These are phyloP conservation scores for Alternaria solani DNA, from an alignment of 2,329 filamentous ascomycete genomes.

Conservation along the genomic window DNA sequence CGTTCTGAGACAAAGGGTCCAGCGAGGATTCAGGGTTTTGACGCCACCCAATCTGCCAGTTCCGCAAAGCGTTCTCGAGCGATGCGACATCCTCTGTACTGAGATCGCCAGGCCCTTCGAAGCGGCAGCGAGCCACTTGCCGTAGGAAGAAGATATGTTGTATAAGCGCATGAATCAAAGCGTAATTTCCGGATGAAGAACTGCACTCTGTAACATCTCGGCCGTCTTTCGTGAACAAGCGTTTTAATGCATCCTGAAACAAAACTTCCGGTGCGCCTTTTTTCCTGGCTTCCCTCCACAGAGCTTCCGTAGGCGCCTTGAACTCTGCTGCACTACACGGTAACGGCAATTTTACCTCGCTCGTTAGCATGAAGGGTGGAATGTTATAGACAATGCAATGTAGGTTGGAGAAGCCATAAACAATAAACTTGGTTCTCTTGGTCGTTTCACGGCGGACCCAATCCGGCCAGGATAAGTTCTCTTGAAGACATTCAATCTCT, in stretches of 20 bases:
- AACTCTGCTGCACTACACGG: conserved; percentile 64
- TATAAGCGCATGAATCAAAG: conserved; percentile 74
- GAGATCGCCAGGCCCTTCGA: conserved; percentile 43
- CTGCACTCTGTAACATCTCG: conserved; percentile 43
- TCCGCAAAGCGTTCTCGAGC: conserved; percentile 55
- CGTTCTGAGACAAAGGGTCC: conserved; percentile 63
- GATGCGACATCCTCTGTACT: conserved; percentile 52
- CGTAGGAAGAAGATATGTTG: conserved; percentile 77
- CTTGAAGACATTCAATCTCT: conserved; percentile 62
- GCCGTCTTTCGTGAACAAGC: conserved; percentile 45
- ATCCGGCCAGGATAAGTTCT: conserved; percentile 63
- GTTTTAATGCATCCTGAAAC: conserved; percentile 46
- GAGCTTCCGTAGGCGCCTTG: conserved; percentile 60
- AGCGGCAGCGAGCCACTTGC: conserved; percentile 54
- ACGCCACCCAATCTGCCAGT: conserved; percentile 54
- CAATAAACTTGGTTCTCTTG: conserved; percentile 64
- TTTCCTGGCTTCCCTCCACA: conserved; percentile 56
- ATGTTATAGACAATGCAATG: conserved; percentile 70
- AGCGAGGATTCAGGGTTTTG: conserved; percentile 53
- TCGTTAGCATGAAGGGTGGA: conserved; percentile 64
- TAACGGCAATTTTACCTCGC: conserved; percentile 63
- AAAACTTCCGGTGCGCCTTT: conserved; percentile 32
- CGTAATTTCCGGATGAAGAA: conserved; percentile 66
- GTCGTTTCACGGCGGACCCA: conserved; percentile 64
- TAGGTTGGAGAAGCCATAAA: conserved; percentile 67